Conservation (phyloP, 75 land plant species). For the Cunninghamia lanceolata region DNA sequence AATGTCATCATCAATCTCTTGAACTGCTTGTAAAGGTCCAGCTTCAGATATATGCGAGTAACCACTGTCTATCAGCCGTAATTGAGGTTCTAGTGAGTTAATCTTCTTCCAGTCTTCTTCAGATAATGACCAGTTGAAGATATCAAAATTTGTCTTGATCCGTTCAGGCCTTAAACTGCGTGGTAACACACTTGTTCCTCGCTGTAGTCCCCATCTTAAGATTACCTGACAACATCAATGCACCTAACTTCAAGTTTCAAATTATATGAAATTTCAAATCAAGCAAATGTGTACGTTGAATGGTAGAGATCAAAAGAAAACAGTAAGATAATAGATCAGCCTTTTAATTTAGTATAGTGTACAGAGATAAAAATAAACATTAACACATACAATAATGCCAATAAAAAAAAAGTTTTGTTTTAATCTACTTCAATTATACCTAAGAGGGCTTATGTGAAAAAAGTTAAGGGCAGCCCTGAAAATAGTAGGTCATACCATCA, state of each 20-base stretch:
- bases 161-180: constrained; percentile 65
- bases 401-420: too few species aligned
- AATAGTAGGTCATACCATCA: too few species aligned
- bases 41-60: constrained; percentile 20
- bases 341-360: neutral
- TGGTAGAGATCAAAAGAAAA: neutral
- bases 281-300: neutral
- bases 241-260: neutral
- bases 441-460: too few species aligned
- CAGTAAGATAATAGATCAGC: neutral
- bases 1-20: constrained; percentile 58
- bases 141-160: constrained; percentile 69
- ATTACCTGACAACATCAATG: constrained; percentile 37
- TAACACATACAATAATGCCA: too few species aligned
- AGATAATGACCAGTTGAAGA: constrained; percentile 69
- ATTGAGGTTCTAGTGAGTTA: constrained; percentile 68
- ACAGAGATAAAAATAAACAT: too few species aligned
- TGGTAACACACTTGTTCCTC: constrained; percentile 83
- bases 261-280: neutral
- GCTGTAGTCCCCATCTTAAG: constrained; percentile 76
- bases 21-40: constrained; percentile 65
- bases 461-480: too few species aligned
- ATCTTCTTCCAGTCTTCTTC: constrained; percentile 61
- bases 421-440: too few species aligned
- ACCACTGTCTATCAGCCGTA: constrained; percentile 46